Conservation (phyloP, 306 rosid species). For the Cucurbita maxima region DNA sequence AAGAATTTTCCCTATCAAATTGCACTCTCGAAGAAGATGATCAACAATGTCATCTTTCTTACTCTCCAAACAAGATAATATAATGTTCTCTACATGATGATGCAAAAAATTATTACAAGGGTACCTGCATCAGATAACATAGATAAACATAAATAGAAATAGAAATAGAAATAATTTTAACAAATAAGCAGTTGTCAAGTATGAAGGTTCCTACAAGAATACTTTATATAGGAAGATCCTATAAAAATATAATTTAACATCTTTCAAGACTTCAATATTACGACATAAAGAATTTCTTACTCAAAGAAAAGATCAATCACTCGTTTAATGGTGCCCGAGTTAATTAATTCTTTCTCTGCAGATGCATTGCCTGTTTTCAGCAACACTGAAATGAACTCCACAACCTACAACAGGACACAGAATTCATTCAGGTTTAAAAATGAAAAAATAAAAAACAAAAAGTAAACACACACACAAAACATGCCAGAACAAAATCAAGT, state of each 20-base stretch:
- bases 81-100: conserved; percentile 84
- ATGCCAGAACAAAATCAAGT: background rate
- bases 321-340: conserved; percentile 73
- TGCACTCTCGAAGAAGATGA: conserved; percentile 74
- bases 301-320: conserved; percentile 92
- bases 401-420: conserved; percentile 43
- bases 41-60: conserved; percentile 46
- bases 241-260: background rate
- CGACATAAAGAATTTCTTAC: conserved; percentile 32
- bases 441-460: too few relatives aligned
- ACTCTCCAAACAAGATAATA: conserved; percentile 78
- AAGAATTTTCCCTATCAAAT: conserved; percentile 66
- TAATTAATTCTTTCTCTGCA: conserved; percentile 74
- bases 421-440: background rate
- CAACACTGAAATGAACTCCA: conserved; percentile 88
- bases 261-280: background rate
- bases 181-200: background rate
- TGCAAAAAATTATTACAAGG: conserved; percentile 78
- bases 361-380: conserved; percentile 60
- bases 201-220: background rate
- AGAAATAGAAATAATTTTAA: background rate
- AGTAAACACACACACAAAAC: background rate
- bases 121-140: conserved; percentile 46
- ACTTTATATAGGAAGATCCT: background rate
- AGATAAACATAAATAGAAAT: background rate